Evolutionary conservation across 2,329 filamentous ascomycete genomes (phyloP).

Genomic region (Diaporthe ampelina): DNA sequence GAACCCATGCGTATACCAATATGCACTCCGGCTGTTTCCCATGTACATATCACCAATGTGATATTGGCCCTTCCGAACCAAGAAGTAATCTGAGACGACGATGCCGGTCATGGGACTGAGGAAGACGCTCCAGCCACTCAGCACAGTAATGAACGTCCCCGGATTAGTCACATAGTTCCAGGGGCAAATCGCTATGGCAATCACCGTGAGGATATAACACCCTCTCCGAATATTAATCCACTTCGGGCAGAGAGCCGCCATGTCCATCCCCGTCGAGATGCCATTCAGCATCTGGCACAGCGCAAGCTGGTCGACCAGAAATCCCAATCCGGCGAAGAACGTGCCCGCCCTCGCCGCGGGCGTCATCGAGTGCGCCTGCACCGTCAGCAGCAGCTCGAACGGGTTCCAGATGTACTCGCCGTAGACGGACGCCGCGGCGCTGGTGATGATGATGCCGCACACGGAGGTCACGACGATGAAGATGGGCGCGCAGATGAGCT

Average conservation of each 20-base stretch:
- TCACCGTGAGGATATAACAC: constrained; percentile 56
- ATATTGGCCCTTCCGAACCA: constrained; percentile 55
- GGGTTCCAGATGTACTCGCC: constrained; percentile 56
- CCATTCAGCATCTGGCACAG: constrained; percentile 47
- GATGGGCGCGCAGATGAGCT: constrained; percentile 51
- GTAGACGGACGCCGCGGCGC: constrained; percentile 49
- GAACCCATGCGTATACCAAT: constrained; percentile 59
- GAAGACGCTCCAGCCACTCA: constrained; percentile 57
- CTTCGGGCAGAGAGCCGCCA: constrained; percentile 59
- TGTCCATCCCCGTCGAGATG: constrained; percentile 59
- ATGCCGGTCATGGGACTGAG: constrained; percentile 62
- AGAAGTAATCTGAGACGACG: constrained; percentile 60
- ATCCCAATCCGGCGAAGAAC: constrained; percentile 54
- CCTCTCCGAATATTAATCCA: constrained; percentile 65
- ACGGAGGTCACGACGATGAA: constrained; percentile 54
- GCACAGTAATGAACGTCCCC: constrained; percentile 56
- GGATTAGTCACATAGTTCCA: constrained; percentile 58
- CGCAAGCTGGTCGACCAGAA: constrained; percentile 52
- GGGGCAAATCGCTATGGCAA: constrained; percentile 58
- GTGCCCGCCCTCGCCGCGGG: constrained; percentile 51
- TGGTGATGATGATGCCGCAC: constrained; percentile 55
- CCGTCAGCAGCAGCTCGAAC: constrained; percentile 52
- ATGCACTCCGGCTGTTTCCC: constrained; percentile 52
- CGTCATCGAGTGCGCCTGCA: constrained; percentile 50
- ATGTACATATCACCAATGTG: constrained; percentile 61